Conservation (phyloP, 805 yeast genomes). For the Cyberlindnera petersonii region DNA sequence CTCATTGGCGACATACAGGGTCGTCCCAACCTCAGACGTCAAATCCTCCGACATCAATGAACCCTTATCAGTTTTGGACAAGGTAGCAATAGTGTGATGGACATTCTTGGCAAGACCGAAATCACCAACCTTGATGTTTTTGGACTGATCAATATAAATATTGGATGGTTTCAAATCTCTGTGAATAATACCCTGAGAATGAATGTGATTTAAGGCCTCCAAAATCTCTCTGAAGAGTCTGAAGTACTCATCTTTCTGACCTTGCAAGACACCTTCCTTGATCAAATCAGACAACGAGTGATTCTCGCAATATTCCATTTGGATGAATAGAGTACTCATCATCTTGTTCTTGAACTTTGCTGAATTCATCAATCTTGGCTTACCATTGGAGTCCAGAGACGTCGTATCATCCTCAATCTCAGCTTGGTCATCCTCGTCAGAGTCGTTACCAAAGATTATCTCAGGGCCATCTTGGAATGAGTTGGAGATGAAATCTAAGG, state of each 20-base stretch:
- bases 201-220: constrained; percentile 89
- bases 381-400: constrained; percentile 14
- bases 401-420: constrained; percentile 26
- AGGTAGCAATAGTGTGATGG: constrained; percentile 40
- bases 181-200: constrained; percentile 90
- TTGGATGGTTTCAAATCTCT: constrained; percentile 94
- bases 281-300: constrained; percentile 84
- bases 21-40: constrained; percentile 92
- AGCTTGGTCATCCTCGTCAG: constrained; percentile 23
- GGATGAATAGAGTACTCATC: constrained; percentile 80
- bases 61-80: constrained; percentile 26
- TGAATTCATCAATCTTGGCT: constrained; percentile 17
- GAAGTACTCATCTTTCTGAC: constrained; percentile 81
- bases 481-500: constrained; percentile 65
- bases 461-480: constrained; percentile 52
- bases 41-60: constrained; percentile 55
- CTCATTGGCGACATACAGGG: constrained; percentile 88
- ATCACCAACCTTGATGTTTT: constrained; percentile 92
- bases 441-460: constrained; percentile 46
- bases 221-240: constrained; percentile 79
- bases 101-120: constrained; percentile 94
- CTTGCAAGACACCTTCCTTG: constrained; percentile 64
- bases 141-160: constrained; percentile 86
- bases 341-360: constrained; percentile 27
- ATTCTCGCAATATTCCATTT: constrained; percentile 98